Base-by-base conservation (phyloP, 768 basidiomycete species). In the Amyloporia xantha region DNA sequence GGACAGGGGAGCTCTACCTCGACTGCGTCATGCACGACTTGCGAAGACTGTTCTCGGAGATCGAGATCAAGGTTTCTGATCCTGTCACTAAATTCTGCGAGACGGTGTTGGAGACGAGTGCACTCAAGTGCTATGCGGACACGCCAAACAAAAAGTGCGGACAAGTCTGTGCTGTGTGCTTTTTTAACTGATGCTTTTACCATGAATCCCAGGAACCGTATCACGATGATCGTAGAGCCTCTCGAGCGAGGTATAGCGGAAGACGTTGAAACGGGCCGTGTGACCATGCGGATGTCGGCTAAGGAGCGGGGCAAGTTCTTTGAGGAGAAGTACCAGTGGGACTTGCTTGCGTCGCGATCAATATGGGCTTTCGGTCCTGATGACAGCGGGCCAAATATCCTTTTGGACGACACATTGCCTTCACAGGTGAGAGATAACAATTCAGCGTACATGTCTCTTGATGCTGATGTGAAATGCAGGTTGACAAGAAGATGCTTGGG, bases 321-420 rank as follows among this genome's bases (percentile, higher is more conserved):
- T 69, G 84, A 98, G 67, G 86, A 91, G 62, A 95, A 92, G 63
- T 95, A 98, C 66, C 88, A 94, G 51, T 99, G 96, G 95, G 96
- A 99, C 69, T 68, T 98, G 59, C 78, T 99, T 50, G 95, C 96
- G 1, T 95, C 93, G 38, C 78, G 96, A 51, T 97, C 94, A 58
- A 96, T 99, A 73, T 99, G 96, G 96, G 93, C 96, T 19, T 99
- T 99, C 67, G 96, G 96, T 17, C 96, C 96, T 2, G 92, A 98
- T 56, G 95, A 97, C 39, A 84, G 81, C 54, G 96, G 96, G 0
- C 81, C 95, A 7, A 99, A 99, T 65, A 79, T 95, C 53, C 72
- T 98, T 37, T 69, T 98, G 57, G 95, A 99, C 62, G 96, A 99
- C 62, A 98, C 96, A 2, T 69, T 99, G 15, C 96, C 96, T 3